Evolutionary conservation across 139 green algal species (phyloP).

Genomic region (Asterochloris sp.): DNA sequence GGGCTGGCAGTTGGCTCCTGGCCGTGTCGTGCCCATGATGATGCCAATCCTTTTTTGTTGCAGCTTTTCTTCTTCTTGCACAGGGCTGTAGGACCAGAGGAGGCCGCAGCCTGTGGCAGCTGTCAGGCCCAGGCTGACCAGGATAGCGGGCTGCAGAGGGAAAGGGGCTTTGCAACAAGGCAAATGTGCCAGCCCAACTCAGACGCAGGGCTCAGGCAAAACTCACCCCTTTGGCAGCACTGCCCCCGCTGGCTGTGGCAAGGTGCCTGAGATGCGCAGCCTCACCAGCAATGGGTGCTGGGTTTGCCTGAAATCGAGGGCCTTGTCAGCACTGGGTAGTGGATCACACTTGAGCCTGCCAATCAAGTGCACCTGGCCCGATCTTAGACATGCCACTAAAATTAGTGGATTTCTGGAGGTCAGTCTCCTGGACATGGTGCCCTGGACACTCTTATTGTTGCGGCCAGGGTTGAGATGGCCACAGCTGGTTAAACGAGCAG

Average conservation of each 20-base stretch:
- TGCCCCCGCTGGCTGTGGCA: not conserved
- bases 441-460: no score
- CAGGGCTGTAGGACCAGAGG: constrained; percentile 34
- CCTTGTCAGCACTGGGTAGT: no score
- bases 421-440: no score
- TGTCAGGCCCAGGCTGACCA: constrained; percentile 47
- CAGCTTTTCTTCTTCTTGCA: constrained; percentile 33
- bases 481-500: no score
- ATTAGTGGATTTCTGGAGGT: no score
- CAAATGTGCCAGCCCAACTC: not conserved
- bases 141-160: constrained; percentile 38
- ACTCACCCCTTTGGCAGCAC: not conserved
- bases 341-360: no score
- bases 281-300: not conserved
- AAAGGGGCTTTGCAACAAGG: not conserved
- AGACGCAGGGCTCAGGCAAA: not conserved
- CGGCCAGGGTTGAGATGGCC: no score
- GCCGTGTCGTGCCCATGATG: constrained; percentile 3
- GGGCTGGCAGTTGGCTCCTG: not conserved
- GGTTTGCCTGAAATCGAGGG: not conserved
- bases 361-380: no score
- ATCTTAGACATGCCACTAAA: no score
- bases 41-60: not conserved
- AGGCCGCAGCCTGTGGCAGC: constrained; percentile 42
- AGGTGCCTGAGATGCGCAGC: not conserved